phyloP scores from a whole-genome alignment of 257 asterid species.

The Orobanche coerulescens region DNA sequence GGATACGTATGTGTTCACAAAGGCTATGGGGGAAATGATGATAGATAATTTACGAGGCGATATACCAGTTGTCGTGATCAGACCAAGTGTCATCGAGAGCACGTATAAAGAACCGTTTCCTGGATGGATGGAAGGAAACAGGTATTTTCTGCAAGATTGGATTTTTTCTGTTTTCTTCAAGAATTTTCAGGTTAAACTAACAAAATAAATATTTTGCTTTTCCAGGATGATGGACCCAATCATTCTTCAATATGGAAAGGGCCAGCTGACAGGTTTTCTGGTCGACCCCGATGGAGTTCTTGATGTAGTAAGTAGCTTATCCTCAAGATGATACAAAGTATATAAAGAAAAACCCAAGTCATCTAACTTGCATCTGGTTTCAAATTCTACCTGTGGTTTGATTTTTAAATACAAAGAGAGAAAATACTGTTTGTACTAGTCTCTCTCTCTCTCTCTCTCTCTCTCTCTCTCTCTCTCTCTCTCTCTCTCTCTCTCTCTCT shows the following conservation, averaged over 20 bases:
- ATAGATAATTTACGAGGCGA: slow-evolving; percentile 65
- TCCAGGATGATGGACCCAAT: slow-evolving; percentile 98
- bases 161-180: not conserved
- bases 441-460: too few relatives aligned
- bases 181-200: not conserved
- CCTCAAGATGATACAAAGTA: too few relatives aligned
- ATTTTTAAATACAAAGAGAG: too few relatives aligned
- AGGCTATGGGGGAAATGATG: slow-evolving; percentile 99
- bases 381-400: too few relatives aligned
- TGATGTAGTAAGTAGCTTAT: slow-evolving; percentile 66
- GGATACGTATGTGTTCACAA: slow-evolving; percentile 89
- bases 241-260: slow-evolving; percentile 82
- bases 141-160: slow-evolving; percentile 28
- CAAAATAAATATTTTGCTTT: not conserved
- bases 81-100: slow-evolving; percentile 98
- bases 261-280: slow-evolving; percentile 84
- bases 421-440: too few relatives aligned
- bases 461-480: too few relatives aligned
- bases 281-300: slow-evolving; percentile 87
- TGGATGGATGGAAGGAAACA: slow-evolving; percentile 99
- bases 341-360: too few relatives aligned
- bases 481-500: too few relatives aligned
- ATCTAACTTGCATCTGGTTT: too few relatives aligned
- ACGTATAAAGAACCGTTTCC: slow-evolving; percentile 92
- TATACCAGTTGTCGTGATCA: slow-evolving; percentile 71